Conservation (phyloP, 2,329 filamentous ascomycete species). For the Clonostachys rosea region DNA sequence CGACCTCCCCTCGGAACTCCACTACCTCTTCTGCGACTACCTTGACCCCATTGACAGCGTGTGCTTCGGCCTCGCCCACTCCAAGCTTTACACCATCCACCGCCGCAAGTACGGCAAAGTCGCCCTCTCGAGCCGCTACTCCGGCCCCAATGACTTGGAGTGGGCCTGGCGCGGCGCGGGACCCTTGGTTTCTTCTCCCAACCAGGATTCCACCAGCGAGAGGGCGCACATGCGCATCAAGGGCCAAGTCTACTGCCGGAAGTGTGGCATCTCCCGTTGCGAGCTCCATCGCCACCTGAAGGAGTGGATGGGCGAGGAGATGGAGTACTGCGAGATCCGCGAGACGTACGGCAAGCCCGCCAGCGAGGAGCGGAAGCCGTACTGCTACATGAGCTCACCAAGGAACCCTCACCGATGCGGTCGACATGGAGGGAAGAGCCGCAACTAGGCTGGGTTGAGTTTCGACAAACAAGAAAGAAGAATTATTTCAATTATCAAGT, state of each 20-base stretch:
- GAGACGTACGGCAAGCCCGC: constrained; percentile 50
- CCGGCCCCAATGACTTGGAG: constrained; percentile 58
- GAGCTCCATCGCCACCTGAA: constrained; percentile 59
- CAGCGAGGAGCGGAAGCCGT: constrained; percentile 36
- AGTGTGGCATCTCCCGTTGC: constrained; percentile 57
- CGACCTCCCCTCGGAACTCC: constrained; percentile 54
- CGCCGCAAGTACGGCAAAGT: constrained; percentile 49
- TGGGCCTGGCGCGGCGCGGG: constrained; percentile 58
- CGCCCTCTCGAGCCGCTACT: constrained; percentile 50
- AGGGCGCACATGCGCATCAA: constrained; percentile 45
- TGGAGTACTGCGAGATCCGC: constrained; percentile 58
- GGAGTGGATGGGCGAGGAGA: constrained; percentile 50
- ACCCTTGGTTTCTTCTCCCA: constrained; percentile 26
- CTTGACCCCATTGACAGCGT: constrained; percentile 62
- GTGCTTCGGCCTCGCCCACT: constrained; percentile 55
- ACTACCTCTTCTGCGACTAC: constrained; percentile 56
- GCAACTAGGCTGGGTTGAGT: too few species aligned
- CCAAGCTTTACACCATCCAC: constrained; percentile 54
- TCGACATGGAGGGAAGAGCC: constrained; percentile 33
- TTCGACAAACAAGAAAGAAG: too few species aligned
- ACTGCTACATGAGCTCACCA: constrained; percentile 57
- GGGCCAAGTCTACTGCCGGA: constrained; percentile 57
- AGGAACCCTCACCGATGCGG: constrained; percentile 54
- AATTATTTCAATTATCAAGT: too few species aligned
- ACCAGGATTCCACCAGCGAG: neutral